Percentiles rank a stretch among this genome's conserved stretches.
Evolutionary conservation across 148 eudicot genomes (phyloP).

Genomic region (Rhododendron kiyosumense): DNA sequence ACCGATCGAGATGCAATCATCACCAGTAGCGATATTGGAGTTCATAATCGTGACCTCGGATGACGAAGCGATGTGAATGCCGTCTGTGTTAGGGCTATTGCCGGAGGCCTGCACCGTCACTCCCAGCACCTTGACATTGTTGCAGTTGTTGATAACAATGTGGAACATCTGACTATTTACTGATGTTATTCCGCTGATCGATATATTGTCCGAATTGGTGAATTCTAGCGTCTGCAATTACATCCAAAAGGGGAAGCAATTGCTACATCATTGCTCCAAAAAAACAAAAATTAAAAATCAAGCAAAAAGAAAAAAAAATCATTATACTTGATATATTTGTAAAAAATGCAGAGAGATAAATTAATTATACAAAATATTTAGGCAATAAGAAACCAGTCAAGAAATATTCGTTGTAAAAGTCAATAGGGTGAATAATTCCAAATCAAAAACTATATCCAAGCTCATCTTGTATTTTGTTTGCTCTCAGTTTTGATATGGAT

Average conservation of each 20-base stretch:
- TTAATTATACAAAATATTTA: too few species aligned
- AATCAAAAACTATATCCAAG: too few species aligned
- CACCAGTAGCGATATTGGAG: slow-evolving; percentile 39
- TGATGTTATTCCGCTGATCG: slow-evolving; percentile 28
- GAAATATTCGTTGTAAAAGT: too few species aligned
- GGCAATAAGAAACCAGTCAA: not conserved
- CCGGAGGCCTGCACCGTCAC: slow-evolving; percentile 37
- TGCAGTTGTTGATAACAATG: slow-evolving; percentile 36
- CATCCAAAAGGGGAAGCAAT: not conserved
- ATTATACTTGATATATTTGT: not conserved
- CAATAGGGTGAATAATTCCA: too few species aligned
- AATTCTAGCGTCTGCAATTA: slow-evolving; percentile 33
- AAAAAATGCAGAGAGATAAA: not conserved
- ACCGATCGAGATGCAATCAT: slow-evolving; percentile 58
- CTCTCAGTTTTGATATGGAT: too few species aligned
- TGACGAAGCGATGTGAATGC: slow-evolving; percentile 45
- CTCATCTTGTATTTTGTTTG: too few species aligned
- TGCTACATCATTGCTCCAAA: not conserved
- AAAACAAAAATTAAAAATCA: too few species aligned
- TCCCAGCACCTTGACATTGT: slow-evolving; percentile 24
- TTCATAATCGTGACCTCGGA: slow-evolving; percentile 25
- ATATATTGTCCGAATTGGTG: slow-evolving; percentile 27
- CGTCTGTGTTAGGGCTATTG: slow-evolving; percentile 65
- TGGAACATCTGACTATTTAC: slow-evolving; percentile 52
- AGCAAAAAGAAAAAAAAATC: too few species aligned